phyloP scores from a whole-genome alignment of 73 alveolate genomes.

The Paramecium pentaurelia region DNA sequence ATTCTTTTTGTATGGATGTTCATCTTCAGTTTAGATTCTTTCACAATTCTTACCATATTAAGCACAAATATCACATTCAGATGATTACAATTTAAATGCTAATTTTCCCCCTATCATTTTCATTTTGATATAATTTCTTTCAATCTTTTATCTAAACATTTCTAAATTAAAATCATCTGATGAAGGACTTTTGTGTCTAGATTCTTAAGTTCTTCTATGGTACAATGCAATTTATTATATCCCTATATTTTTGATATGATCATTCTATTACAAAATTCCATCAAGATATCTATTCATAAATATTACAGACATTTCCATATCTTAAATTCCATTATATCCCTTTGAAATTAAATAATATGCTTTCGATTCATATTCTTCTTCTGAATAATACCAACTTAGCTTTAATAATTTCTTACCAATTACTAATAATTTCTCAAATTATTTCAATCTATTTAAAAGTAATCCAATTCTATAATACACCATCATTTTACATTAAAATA shows the following conservation, averaged over 20 bases:
- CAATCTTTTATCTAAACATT: not conserved
- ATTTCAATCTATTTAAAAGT: not conserved
- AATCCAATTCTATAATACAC: not conserved
- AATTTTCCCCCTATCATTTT: slow-evolving; percentile 7
- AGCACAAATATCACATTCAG: slow-evolving; percentile 20
- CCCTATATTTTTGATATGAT: not conserved
- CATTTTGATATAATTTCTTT: not conserved
- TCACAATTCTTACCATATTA: not conserved
- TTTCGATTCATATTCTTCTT: slow-evolving; percentile 8
- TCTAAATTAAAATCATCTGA: slow-evolving; percentile 15
- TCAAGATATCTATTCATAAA: not conserved
- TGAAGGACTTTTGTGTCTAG: slow-evolving; percentile 18
- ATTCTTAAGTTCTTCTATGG: not conserved
- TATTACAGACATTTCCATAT: not conserved
- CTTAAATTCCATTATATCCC: not conserved
- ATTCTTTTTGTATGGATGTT: slow-evolving; percentile 4
- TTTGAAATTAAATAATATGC: not conserved
- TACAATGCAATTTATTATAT: not conserved
- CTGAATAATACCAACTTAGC: slow-evolving; percentile 8
- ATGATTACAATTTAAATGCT: not conserved
- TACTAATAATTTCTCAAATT: not conserved
- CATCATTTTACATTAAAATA: not conserved
- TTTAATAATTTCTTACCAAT: slow-evolving; percentile 14
- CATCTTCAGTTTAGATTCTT: not conserved
- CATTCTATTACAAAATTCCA: not conserved